Conservation (phyloP, 139 green algal genomes). For the Zygnema cylindricum region DNA sequence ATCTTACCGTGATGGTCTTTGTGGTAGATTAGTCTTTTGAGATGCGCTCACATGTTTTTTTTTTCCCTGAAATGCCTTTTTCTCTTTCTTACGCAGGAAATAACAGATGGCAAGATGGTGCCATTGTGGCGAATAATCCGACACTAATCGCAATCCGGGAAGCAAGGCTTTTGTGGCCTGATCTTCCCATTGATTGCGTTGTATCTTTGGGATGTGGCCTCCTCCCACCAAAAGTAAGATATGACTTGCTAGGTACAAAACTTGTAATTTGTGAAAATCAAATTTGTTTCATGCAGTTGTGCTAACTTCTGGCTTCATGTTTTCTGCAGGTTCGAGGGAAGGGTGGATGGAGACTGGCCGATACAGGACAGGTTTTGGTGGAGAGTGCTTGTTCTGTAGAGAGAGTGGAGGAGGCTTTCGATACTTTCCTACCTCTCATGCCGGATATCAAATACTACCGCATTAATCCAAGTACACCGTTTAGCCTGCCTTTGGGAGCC, state of each 20-base stretch:
- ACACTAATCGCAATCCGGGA: constrained; percentile 83
- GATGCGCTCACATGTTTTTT: too few species aligned
- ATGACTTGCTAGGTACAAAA: too few species aligned
- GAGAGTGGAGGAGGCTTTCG: constrained; percentile 47
- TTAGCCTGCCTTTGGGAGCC: too few species aligned
- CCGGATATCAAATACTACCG: constrained; percentile 53
- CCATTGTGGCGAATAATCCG: constrained; percentile 91
- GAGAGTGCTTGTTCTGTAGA: constrained; percentile 57
- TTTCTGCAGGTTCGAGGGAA: constrained; percentile 31
- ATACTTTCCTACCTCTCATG: constrained; percentile 51
- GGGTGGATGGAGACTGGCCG: constrained; percentile 48
- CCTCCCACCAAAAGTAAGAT: constrained; percentile 52
- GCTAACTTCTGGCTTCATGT: background rate
- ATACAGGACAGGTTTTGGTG: constrained; percentile 58
- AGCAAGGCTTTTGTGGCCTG: constrained; percentile 82
- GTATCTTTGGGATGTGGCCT: constrained; percentile 84
- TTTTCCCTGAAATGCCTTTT: too few species aligned
- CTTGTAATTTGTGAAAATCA: too few species aligned
- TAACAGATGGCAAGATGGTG: constrained; percentile 91
- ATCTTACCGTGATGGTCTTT: too few species aligned
- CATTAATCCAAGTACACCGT: constrained; percentile 58
- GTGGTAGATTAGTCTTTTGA: too few species aligned
- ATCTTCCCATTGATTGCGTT: constrained; percentile 78
- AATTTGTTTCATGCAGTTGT: too few species aligned
- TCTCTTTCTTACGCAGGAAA: too few species aligned